These are phyloP conservation scores for Salix arbutifolia DNA, from an alignment of 345 rosid genomes.

Conservation along the genomic window DNA sequence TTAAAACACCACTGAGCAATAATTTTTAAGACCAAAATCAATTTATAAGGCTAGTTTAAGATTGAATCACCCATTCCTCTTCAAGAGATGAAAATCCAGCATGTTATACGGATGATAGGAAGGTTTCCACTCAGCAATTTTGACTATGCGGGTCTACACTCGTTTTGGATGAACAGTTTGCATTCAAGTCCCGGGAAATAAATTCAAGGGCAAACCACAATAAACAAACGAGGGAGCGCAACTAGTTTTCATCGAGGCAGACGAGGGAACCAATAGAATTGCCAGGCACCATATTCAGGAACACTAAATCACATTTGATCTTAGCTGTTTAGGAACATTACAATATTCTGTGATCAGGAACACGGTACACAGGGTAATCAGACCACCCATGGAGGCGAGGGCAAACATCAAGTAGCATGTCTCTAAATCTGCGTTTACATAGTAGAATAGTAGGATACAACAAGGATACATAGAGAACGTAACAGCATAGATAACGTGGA, in stretches of 20 bases:
- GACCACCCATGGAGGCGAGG: conserved; percentile 2
- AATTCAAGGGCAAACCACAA: neutral
- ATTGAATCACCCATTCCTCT: neutral
- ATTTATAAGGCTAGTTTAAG: neutral
- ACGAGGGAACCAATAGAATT: neutral
- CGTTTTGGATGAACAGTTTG: neutral
- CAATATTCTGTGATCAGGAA: conserved; percentile 2
- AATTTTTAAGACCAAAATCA: neutral
- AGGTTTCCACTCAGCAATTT: neutral
- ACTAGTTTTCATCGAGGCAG: neutral
- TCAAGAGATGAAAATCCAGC: neutral
- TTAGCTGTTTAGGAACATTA: neutral
- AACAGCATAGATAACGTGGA: conserved; percentile 23
- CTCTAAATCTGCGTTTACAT: conserved; percentile 37
- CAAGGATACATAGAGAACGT: conserved; percentile 7
- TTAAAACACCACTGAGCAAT: too few species aligned
- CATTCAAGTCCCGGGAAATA: neutral
- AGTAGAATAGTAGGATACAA: conserved; percentile 15
- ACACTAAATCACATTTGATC: conserved; percentile 6
- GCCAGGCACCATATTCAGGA: neutral
- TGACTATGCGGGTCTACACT: neutral
- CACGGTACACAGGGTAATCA: neutral
- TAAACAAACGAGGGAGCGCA: neutral
- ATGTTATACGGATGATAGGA: neutral
- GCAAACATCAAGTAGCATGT: conserved; percentile 3